Conservation (phyloP, 1,139 yeast species). For the Blastobotrys proliferans region DNA sequence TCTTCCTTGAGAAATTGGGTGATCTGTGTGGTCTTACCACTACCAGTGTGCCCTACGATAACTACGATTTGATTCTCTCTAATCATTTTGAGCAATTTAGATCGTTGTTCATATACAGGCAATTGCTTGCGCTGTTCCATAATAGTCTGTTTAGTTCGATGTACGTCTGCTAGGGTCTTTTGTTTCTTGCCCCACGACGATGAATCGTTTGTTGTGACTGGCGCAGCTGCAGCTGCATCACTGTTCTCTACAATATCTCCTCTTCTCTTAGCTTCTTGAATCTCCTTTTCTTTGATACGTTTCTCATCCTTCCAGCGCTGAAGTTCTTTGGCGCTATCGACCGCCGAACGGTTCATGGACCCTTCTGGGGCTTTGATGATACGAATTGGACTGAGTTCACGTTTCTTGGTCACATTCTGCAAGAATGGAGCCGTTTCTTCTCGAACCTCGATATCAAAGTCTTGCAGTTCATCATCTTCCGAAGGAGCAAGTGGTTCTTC, state of each 20-base stretch:
- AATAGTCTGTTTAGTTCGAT: constrained; percentile 41
- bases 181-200: constrained; percentile 24
- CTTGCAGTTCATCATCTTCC: constrained; percentile 39
- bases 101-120: constrained; percentile 69
- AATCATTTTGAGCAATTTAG: constrained; percentile 54
- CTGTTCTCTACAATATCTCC: constrained; percentile 34
- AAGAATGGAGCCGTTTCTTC: constrained; percentile 70
- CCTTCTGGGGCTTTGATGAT: constrained; percentile 75
- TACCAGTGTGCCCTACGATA: constrained; percentile 93
- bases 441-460: constrained; percentile 68
- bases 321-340: constrained; percentile 68
- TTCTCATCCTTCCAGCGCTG: constrained; percentile 61
- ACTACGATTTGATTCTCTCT: constrained; percentile 71
- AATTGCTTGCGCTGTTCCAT: constrained; percentile 62
- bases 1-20: constrained; percentile 80
- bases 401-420: constrained; percentile 41
- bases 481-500: too few species aligned
- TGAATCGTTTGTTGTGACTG: too few species aligned
- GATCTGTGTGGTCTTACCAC: constrained; percentile 94
- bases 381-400: constrained; percentile 50
- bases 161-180: constrained; percentile 23
- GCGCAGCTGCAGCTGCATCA: constrained; percentile 18
- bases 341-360: constrained; percentile 69
- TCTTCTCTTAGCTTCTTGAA: constrained; percentile 19
- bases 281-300: constrained; percentile 33